phyloP scores from a whole-genome alignment of 768 basidiomycete species.

The Lanmaoa rubissima region DNA sequence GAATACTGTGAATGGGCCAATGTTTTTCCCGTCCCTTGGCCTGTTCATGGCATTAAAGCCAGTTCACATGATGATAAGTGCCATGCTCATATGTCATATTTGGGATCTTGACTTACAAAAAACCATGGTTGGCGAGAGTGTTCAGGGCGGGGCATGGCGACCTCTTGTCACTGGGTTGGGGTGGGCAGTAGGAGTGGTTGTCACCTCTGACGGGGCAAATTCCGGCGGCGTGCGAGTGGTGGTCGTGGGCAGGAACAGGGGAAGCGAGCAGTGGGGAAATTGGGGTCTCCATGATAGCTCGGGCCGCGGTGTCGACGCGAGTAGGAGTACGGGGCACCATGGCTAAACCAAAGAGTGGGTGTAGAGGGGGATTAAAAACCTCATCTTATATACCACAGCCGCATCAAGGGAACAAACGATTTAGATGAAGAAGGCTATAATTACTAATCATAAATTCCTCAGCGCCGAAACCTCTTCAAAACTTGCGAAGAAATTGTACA shows the following conservation, averaged over 20 bases:
- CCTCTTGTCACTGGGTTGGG: conserved; percentile 48
- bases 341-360: neutral
- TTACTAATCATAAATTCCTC: neutral
- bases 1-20: conserved; percentile 40
- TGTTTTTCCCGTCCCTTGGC: conserved; percentile 48
- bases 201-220: conserved; percentile 42
- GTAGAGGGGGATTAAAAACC: neutral
- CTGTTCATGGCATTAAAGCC: conserved; percentile 26
- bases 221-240: conserved; percentile 21
- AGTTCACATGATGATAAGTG: neutral
- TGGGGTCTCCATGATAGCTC: neutral
- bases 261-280: conserved; percentile 7
- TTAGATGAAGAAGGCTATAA: neutral
- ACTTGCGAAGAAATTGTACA: neutral
- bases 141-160: conserved; percentile 76
- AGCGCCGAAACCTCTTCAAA: neutral
- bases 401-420: neutral
- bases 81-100: neutral
- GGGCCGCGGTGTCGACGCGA: neutral
- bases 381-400: conserved; percentile 3
- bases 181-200: conserved; percentile 41
- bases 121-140: conserved; percentile 72
- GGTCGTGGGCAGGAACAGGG: conserved; percentile 16
- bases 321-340: conserved; percentile 4
- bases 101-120: conserved; percentile 48